phyloP scores from a whole-genome alignment of 257 asterid genomes.

The Nyctanthes arbortristis region DNA sequence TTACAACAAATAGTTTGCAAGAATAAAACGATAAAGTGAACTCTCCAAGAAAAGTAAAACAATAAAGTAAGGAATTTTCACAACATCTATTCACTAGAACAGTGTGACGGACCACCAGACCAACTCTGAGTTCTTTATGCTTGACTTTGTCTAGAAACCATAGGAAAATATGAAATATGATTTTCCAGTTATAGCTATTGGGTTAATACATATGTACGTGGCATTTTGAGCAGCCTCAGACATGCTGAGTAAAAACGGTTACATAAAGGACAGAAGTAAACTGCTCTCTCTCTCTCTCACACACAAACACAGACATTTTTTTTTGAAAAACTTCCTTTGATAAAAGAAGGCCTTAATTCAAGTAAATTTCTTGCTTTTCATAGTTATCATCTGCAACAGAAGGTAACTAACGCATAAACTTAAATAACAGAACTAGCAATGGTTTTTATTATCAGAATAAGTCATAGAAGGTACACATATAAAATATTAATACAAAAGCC shows the following conservation, averaged over 20 bases:
- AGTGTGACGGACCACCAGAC: neutral
- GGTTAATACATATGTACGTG: neutral
- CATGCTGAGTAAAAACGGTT: neutral
- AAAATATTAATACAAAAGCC: too few species aligned
- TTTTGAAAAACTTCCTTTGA: too few species aligned
- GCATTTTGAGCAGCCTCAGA: neutral
- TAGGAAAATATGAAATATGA: neutral
- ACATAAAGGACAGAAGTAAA: neutral
- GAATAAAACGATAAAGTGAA: neutral
- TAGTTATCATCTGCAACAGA: neutral
- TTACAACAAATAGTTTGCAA: neutral
- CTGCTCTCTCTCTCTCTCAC: neutral
- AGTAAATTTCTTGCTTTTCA: too few species aligned
- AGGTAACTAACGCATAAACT: neutral
- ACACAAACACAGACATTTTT: too few species aligned
- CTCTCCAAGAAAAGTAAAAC: neutral
- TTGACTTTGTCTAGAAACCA: neutral
- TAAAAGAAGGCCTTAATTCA: too few species aligned
- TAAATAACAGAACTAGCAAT: neutral
- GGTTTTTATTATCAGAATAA: neutral
- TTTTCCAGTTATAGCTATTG: neutral
- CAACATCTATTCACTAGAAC: neutral
- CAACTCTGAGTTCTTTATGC: neutral
- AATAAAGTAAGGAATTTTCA: too few species aligned
- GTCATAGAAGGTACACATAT: neutral